These are phyloP conservation scores for Elsinoe australis DNA, from an alignment of 2,329 filamentous ascomycete species.

Conservation along the genomic window DNA sequence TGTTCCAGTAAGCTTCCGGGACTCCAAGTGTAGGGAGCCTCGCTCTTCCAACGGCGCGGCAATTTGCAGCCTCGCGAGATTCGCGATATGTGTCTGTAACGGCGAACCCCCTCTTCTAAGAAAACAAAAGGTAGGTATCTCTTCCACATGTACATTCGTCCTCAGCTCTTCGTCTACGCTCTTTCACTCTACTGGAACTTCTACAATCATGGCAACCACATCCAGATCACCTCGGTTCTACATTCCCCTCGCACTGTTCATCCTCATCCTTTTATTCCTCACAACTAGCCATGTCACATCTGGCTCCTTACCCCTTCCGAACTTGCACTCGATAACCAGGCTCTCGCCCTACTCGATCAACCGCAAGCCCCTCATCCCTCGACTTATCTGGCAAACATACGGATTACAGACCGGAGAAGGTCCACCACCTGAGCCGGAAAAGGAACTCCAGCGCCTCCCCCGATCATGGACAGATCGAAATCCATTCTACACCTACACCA, in stretches of 20 bases:
- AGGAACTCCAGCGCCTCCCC: slow-evolving; percentile 15
- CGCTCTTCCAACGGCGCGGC: too few species aligned
- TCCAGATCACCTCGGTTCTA: slow-evolving; percentile 1
- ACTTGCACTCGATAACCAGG: background rate
- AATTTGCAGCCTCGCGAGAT: too few species aligned
- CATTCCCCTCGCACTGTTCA: background rate
- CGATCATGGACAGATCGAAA: slow-evolving; percentile 19
- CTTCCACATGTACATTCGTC: too few species aligned
- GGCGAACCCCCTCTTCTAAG: too few species aligned
- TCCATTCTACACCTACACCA: slow-evolving; percentile 20
- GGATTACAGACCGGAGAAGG: background rate
- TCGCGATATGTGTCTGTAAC: too few species aligned
- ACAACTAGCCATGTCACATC: too few species aligned
- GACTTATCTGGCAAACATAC: slow-evolving; percentile 21
- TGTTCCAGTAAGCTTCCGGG: too few species aligned
- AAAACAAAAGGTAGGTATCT: too few species aligned
- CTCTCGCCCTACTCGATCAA: background rate
- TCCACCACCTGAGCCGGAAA: slow-evolving; percentile 7
- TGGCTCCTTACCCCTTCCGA: background rate
- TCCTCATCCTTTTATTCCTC: background rate
- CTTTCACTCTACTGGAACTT: too few species aligned
- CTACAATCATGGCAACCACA: background rate
- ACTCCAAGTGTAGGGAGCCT: too few species aligned
- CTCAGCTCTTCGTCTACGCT: too few species aligned
- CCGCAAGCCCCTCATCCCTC: slow-evolving; percentile 7